phyloP scores from a whole-genome alignment of 139 green algal species.

The Tetradesmus lagerheimii region DNA sequence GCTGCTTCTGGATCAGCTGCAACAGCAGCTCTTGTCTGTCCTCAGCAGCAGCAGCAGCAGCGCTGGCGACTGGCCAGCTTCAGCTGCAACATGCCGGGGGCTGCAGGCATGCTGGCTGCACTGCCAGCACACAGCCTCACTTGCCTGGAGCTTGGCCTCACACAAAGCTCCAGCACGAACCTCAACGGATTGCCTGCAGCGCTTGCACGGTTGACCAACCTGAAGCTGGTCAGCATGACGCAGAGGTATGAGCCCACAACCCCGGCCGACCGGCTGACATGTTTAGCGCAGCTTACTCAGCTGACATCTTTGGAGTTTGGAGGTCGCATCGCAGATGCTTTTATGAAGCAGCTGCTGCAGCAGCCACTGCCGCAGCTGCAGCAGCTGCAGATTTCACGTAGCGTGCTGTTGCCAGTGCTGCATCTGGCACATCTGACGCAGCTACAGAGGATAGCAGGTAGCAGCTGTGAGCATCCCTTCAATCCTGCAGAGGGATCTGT shows the following conservation, averaged over 20 bases:
- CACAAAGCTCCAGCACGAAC: too few relatives aligned
- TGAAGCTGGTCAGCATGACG: background rate
- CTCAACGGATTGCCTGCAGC: too few relatives aligned
- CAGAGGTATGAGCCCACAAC: background rate
- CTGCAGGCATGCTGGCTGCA: too few relatives aligned
- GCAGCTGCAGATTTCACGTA: too few relatives aligned
- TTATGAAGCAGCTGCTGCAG: background rate
- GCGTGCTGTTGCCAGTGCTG: background rate
- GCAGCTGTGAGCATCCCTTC: background rate
- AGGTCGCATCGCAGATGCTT: background rate
- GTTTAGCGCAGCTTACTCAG: background rate
- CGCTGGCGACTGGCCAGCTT: too few relatives aligned
- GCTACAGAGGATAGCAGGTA: background rate
- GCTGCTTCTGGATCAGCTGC: too few relatives aligned
- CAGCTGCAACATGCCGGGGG: too few relatives aligned
- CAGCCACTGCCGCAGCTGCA: too few relatives aligned
- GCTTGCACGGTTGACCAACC: too few relatives aligned
- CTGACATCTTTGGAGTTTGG: background rate
- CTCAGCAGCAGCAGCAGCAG: too few relatives aligned
- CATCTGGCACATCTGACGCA: background rate
- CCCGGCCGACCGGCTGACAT: background rate
- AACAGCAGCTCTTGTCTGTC: too few relatives aligned
- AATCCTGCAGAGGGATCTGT: background rate
- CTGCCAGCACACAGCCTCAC: background rate
- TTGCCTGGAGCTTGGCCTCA: background rate